These are phyloP conservation scores for Xylona heveae DNA, from an alignment of 495 filamentous ascomycete genomes.

Conservation along the genomic window DNA sequence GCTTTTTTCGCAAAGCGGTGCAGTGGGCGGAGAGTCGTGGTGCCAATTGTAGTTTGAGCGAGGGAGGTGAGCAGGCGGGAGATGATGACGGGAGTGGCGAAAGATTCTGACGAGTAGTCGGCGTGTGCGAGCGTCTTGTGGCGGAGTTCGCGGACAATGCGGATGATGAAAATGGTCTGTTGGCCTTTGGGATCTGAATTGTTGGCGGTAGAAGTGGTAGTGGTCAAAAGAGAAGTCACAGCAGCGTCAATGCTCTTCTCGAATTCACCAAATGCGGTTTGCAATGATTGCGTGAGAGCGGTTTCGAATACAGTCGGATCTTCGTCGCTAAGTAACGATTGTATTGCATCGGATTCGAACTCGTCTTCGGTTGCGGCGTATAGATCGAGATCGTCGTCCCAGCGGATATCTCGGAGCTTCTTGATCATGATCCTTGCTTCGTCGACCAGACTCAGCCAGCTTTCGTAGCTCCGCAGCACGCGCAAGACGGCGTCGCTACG, in stretches of 20 bases:
- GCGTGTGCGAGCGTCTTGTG: constrained; percentile 11
- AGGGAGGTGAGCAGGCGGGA: too few relatives aligned
- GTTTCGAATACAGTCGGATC: constrained; percentile 47
- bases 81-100: too few relatives aligned
- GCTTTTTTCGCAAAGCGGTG: constrained; percentile 11
- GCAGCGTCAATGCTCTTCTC: constrained; percentile 27
- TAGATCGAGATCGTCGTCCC: constrained; percentile 58
- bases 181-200: constrained; percentile 17
- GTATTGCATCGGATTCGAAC: constrained; percentile 41
- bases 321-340: constrained; percentile 42
- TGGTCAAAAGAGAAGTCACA: constrained; percentile 15
- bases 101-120: too few relatives aligned
- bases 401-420: constrained; percentile 41
- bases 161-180: constrained; percentile 50
- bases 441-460: constrained; percentile 44
- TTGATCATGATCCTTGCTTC: constrained; percentile 38
- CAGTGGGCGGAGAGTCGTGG: constrained; percentile 10
- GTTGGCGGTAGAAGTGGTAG: too few relatives aligned
- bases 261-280: constrained; percentile 33
- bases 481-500: constrained; percentile 39
- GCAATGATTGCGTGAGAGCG: constrained; percentile 33
- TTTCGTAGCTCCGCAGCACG: constrained; percentile 35
- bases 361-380: constrained; percentile 59
- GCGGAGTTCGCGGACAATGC: constrained; percentile 54
- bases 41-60: too few relatives aligned